A percentile compares a stretch with the other conserved stretches of the same genome.
phyloP scores from a whole-genome alignment of 192 early-diverging fungal genomes.

The Backusella australiensis region DNA sequence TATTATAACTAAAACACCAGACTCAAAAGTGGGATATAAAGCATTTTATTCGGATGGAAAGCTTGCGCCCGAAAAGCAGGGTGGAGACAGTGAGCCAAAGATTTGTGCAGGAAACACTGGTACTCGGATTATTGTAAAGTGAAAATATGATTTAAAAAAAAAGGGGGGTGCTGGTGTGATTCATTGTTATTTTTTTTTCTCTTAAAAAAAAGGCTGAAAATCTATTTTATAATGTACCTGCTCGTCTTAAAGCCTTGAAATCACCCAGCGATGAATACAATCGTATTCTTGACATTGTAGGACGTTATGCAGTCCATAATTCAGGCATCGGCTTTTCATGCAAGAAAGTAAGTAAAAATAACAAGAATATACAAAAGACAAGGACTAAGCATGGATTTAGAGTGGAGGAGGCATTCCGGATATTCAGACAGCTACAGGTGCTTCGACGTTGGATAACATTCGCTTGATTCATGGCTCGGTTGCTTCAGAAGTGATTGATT shows the following conservation, averaged over 20 bases:
- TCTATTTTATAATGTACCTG: constrained; percentile 92
- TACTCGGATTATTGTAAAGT: constrained; percentile 81
- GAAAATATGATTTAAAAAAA: background rate
- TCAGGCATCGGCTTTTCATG: constrained; percentile 81
- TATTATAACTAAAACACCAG: constrained; percentile 75
- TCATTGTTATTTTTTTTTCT: background rate
- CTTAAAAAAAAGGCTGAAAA: constrained; percentile 71
- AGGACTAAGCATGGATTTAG: background rate
- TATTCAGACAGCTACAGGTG: constrained; percentile 63
- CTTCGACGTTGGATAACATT: constrained; percentile 74
- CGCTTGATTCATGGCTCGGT: constrained; percentile 82
- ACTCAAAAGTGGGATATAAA: constrained; percentile 75
- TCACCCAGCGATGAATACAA: constrained; percentile 88
- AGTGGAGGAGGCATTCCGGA: constrained; percentile 72
- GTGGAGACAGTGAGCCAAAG: constrained; percentile 75
- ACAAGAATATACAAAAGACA: background rate
- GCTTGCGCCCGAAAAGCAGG: constrained; percentile 73
- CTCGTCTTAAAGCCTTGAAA: constrained; percentile 81
- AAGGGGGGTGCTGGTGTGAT: background rate
- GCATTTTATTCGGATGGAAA: constrained; percentile 87
- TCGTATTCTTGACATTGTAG: constrained; percentile 85
- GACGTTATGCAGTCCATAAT: constrained; percentile 94
- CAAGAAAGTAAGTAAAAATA: constrained; percentile 64
- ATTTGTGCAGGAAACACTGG: constrained; percentile 95
- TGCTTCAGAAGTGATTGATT: constrained; percentile 71